These are phyloP conservation scores for Kondoa malvinella DNA, from an alignment of 768 basidiomycete genomes.

Conservation along the genomic window DNA sequence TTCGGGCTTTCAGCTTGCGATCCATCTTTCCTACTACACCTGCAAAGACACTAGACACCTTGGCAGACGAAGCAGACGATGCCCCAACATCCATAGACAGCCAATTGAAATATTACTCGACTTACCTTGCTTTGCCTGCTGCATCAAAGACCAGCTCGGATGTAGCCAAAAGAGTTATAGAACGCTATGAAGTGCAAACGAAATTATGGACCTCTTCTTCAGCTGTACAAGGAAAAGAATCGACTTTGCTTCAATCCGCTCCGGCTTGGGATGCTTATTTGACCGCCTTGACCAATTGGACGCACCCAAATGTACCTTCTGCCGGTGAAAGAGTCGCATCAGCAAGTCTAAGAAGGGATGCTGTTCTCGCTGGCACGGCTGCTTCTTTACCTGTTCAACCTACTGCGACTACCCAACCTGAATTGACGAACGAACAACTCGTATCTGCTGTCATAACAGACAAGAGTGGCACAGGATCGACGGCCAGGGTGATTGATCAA, in stretches of 20 bases:
- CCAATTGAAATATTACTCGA: neutral
- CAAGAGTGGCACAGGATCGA: slow-evolving; percentile 4
- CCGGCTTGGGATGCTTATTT: neutral
- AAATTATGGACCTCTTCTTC: neutral
- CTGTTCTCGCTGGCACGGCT: slow-evolving; percentile 4
- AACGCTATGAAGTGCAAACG: neutral
- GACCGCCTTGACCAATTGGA: neutral
- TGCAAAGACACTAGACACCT: neutral
- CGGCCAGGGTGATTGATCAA: slow-evolving; percentile 6
- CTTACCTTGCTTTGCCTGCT: neutral
- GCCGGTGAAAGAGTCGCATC: slow-evolving; percentile 8
- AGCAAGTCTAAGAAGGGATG: slow-evolving; percentile 11
- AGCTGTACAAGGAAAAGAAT: neutral
- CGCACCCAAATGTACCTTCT: neutral
- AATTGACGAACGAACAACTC: slow-evolving; percentile 15
- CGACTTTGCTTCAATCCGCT: neutral
- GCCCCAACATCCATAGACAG: neutral
- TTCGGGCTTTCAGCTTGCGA: neutral
- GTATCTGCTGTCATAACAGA: slow-evolving; percentile 14
- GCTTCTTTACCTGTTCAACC: neutral
- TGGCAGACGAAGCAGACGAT: neutral
- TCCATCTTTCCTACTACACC: neutral
- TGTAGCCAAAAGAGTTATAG: neutral
- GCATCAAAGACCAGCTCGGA: neutral
- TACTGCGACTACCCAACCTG: slow-evolving; percentile 1